These are phyloP conservation scores for Lepidium aucheri DNA, from an alignment of 345 rosid genomes.

Conservation along the genomic window DNA sequence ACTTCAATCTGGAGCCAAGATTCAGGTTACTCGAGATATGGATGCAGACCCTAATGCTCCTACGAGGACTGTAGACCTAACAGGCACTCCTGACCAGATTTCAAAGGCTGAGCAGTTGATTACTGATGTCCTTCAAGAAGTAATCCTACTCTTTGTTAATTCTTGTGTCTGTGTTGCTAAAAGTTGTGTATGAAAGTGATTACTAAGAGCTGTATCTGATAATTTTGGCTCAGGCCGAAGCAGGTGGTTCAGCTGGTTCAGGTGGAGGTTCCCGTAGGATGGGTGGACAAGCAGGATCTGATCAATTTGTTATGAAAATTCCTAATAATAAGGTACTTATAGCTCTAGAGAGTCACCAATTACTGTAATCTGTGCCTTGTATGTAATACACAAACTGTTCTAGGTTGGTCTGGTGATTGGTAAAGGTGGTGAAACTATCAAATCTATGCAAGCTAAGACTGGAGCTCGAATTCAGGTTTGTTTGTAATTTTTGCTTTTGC, in stretches of 20 bases:
- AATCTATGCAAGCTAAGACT: constrained; percentile 86
- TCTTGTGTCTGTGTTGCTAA: background rate
- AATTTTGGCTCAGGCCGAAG: constrained; percentile 62
- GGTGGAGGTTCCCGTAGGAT: constrained; percentile 68
- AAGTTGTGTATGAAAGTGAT: background rate
- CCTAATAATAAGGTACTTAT: constrained; percentile 81
- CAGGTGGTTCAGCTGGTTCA: constrained; percentile 57
- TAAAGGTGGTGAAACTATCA: constrained; percentile 97
- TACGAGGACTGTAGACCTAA: constrained; percentile 68
- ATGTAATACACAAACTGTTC: constrained; percentile 22
- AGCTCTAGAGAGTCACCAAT: background rate
- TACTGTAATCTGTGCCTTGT: constrained; percentile 1
- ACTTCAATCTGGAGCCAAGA: constrained; percentile 92
- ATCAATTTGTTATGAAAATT: constrained; percentile 62
- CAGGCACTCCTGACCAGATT: constrained; percentile 80
- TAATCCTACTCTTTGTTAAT: constrained; percentile 12
- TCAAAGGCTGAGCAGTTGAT: constrained; percentile 86
- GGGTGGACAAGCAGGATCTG: constrained; percentile 72
- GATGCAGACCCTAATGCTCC: constrained; percentile 77
- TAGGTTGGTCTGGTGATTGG: constrained; percentile 99
- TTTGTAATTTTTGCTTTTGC: background rate
- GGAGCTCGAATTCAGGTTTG: constrained; percentile 98
- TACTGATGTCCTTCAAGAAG: constrained; percentile 83
- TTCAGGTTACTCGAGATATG: constrained; percentile 92
- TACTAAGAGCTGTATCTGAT: background rate